Base-by-base conservation (phyloP, 2,329 filamentous ascomycete genomes). In the Exophiala phaeomuriformis region DNA sequence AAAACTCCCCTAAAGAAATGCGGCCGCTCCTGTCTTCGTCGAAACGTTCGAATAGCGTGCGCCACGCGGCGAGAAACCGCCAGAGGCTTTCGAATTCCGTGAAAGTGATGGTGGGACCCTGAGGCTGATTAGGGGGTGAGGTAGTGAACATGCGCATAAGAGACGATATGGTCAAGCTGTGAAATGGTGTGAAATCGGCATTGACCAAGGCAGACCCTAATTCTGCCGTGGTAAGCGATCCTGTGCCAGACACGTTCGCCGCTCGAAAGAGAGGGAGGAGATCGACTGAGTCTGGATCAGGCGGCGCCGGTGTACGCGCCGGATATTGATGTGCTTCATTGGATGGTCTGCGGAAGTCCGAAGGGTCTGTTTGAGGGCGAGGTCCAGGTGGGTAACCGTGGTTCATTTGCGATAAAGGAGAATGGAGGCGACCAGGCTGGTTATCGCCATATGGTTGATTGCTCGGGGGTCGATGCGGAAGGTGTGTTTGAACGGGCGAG, bases 71-170 rank as follows among this genome's bases (percentile, higher is more conserved):
- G 37, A 98, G 79, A 72, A 97, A 98, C 12, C 87, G 88, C 93
- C 93, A 98, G 27, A 98, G 77, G 12, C 89, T 91, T 67, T 90
- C 94, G 71, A 98, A 98, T 71, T 97, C 93, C 61, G 93, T 85
- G 69, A 95, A 97, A 57, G 86, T 90, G 68, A 98, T 94, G 54
- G 86, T 88, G 73, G 97, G 91, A 4, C 60, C 60, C 32, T 58
- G 52, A n/a, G 56, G 54, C 43, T 59, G 54, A 37, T 51, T 49
- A 30, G 56, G 56, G 19, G 60, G 56, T 5, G 61, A 58, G 29
- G 51, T 60, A 32, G 58, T 57, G 72, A 98, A 98, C 93, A 98
- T 97, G 67, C 90, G 86, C 63, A 98, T 96, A 90, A 98, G 96
- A 88, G 97, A 95, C 66, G 86, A 86, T 61, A 97, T 90, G 1